Evolutionary conservation across 1,284 basidiomycete species (phyloP).

Genomic region (Marasmius sp.): DNA sequence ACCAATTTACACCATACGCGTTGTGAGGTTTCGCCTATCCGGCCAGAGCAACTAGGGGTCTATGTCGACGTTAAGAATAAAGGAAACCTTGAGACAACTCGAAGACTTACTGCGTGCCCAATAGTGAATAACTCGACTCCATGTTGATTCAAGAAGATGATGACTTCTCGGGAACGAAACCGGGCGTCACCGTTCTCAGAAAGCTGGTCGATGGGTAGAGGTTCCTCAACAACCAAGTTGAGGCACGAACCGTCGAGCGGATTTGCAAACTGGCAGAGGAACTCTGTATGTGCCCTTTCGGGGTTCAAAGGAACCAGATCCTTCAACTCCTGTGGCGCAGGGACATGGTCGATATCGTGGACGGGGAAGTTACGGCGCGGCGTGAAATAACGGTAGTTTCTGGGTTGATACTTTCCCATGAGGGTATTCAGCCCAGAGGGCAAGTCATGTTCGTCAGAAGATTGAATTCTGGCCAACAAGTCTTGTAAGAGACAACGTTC

Average conservation of each 20-base stretch:
- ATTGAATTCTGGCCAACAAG: not conserved
- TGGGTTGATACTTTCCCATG: not conserved
- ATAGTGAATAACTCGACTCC: not conserved
- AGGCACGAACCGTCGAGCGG: not conserved
- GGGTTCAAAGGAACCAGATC: not conserved
- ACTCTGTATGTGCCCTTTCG: not conserved
- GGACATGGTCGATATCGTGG: not conserved
- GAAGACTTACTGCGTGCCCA: not conserved
- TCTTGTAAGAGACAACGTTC: not conserved
- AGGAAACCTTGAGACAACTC: too few species aligned
- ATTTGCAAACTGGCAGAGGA: too few species aligned
- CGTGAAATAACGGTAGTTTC: not conserved
- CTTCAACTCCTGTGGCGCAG: not conserved
- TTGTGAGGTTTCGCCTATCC: not conserved
- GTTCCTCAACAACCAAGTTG: not conserved
- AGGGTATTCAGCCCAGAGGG: not conserved
- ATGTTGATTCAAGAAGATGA: not conserved
- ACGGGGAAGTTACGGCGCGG: not conserved
- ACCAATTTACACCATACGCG: not conserved
- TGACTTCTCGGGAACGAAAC: not conserved
- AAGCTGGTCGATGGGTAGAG: not conserved
- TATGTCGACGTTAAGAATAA: not conserved
- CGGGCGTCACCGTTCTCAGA: not conserved
- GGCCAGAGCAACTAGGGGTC: not conserved
- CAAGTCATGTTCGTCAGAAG: not conserved